Conservation (phyloP, 2,329 filamentous ascomycete species). For the Aspergillus carbonarius region DNA sequence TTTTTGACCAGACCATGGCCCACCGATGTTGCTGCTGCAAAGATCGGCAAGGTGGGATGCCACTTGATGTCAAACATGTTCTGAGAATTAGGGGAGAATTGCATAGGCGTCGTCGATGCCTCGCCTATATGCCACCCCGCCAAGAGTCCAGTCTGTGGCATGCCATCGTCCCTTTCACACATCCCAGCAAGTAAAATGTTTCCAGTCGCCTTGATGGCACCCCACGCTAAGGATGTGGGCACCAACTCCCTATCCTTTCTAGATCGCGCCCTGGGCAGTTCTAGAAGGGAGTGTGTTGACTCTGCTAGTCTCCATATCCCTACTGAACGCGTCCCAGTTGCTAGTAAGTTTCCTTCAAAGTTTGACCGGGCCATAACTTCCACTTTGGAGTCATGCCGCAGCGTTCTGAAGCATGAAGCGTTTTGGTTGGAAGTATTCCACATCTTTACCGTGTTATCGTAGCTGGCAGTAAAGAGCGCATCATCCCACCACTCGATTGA, state of each 20-base stretch:
- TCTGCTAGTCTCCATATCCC: conserved; percentile 34
- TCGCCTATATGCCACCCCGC: conserved; percentile 54
- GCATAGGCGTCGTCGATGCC: conserved; percentile 32
- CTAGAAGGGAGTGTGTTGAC: conserved; percentile 27
- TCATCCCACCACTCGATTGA: conserved; percentile 53
- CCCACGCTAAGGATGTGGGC: conserved; percentile 53
- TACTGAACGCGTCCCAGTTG: conserved; percentile 48
- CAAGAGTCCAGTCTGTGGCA: conserved; percentile 51
- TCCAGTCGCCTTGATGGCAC: conserved; percentile 35
- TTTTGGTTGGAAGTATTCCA: conserved; percentile 47
- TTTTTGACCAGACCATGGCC: conserved; percentile 31
- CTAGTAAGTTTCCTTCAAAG: conserved; percentile 41
- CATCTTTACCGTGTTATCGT: conserved; percentile 57
- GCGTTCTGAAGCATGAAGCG: conserved; percentile 32
- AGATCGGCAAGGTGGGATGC: conserved; percentile 51
- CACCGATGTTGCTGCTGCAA: conserved; percentile 55
- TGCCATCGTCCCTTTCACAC: conserved; percentile 40
- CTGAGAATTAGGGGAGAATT: conserved; percentile 49
- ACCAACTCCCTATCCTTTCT: conserved; percentile 35
- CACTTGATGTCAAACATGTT: conserved; percentile 61
- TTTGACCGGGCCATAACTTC: conserved; percentile 52
- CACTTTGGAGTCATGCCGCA: conserved; percentile 50
- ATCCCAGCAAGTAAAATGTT: conserved; percentile 57
- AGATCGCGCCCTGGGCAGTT: conserved; percentile 23
- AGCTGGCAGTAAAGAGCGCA: conserved; percentile 55